Percentiles rank a stretch among this genome's conserved stretches.
Evolutionary conservation across 768 basidiomycete genomes (phyloP).

Genomic region (Mrakia frigida): DNA sequence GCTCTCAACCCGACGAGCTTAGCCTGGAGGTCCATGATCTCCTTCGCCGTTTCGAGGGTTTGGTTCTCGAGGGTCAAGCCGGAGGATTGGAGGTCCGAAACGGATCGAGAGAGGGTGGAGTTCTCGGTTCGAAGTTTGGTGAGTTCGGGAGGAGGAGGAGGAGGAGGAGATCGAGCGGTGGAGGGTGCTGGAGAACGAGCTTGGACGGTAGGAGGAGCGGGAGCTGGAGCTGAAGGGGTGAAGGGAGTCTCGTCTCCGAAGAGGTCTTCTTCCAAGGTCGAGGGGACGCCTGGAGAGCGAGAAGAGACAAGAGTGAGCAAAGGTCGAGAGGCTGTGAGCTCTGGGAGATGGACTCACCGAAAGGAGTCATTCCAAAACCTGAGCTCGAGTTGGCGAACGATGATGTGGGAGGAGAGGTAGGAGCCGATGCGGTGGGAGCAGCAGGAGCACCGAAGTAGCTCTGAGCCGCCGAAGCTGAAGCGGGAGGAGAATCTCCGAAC

Average conservation of each 20-base stretch:
- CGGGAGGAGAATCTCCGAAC: constrained; percentile 32
- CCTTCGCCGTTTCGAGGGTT: constrained; percentile 51
- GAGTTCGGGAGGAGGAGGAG: constrained; percentile 29
- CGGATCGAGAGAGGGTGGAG: constrained; percentile 17
- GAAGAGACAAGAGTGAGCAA: neutral
- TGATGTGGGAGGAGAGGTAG: constrained; percentile 5
- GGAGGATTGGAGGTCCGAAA: constrained; percentile 33
- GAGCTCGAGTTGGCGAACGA: constrained; percentile 13
- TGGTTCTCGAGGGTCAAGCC: constrained; percentile 43
- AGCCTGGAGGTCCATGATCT: constrained; percentile 82
- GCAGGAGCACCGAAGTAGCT: constrained; percentile 51
- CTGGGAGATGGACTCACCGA: constrained; percentile 31
- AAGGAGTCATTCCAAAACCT: constrained; percentile 38
- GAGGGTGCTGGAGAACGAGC: constrained; percentile 22
- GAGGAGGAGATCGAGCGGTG: constrained; percentile 16
- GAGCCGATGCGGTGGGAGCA: constrained; percentile 46
- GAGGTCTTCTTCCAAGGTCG: constrained; percentile 16
- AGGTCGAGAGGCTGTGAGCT: neutral
- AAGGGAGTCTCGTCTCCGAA: constrained; percentile 29
- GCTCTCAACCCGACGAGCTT: constrained; percentile 66
- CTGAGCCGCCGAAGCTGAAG: constrained; percentile 37
- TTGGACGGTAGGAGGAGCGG: constrained; percentile 21
- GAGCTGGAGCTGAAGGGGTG: constrained; percentile 19
- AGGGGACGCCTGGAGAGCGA: neutral
- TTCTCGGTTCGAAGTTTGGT: constrained; percentile 28